Percentiles rank a stretch among this genome's conserved stretches.
phyloP scores from a whole-genome alignment of 1,284 basidiomycete genomes.

The Ganoderma lucidum region DNA sequence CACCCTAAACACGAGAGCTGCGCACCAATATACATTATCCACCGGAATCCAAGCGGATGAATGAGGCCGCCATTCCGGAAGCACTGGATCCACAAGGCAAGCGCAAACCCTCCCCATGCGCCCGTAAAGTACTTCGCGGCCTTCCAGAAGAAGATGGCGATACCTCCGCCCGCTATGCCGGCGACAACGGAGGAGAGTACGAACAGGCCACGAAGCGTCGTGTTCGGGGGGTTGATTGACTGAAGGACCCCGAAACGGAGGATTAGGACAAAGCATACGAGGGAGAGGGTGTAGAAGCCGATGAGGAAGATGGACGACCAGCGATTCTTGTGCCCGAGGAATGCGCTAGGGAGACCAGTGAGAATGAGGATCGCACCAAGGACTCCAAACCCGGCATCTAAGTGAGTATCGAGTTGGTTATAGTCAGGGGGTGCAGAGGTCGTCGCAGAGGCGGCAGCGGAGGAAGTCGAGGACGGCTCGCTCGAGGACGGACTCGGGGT shows the following conservation, averaged over 20 bases:
- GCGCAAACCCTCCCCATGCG: slow-evolving; percentile 88
- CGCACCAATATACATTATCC: slow-evolving; percentile 88
- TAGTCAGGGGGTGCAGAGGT: slow-evolving; percentile 59
- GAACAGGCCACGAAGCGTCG: slow-evolving; percentile 88
- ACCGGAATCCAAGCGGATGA: slow-evolving; percentile 76
- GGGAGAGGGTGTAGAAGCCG: slow-evolving; percentile 88
- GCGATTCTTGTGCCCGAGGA: slow-evolving; percentile 93
- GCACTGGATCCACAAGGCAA: slow-evolving; percentile 89
- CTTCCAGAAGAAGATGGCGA: slow-evolving; percentile 92
- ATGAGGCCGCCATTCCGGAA: slow-evolving; percentile 87
- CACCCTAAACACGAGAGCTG: slow-evolving; percentile 22
- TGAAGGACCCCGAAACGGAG: slow-evolving; percentile 88
- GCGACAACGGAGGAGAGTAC: slow-evolving; percentile 85
- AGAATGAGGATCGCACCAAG: slow-evolving; percentile 90
- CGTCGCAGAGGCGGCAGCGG: slow-evolving; percentile 52
- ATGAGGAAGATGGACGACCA: slow-evolving; percentile 96
- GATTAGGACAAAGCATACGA: slow-evolving; percentile 89
- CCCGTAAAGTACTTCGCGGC: slow-evolving; percentile 87
- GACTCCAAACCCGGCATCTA: slow-evolving; percentile 91
- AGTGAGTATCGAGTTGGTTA: slow-evolving; percentile 71
- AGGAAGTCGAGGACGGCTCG: slow-evolving; percentile 46
- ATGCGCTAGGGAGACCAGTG: slow-evolving; percentile 88
- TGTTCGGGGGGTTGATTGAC: slow-evolving; percentile 82
- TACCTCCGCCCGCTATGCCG: slow-evolving; percentile 83
- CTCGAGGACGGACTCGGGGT: slow-evolving; percentile 44